Evolutionary conservation across 805 yeast species (phyloP), one percentile per base, ranked within the genome.

Genomic region (Hanseniaspora nectarophila): DNA sequence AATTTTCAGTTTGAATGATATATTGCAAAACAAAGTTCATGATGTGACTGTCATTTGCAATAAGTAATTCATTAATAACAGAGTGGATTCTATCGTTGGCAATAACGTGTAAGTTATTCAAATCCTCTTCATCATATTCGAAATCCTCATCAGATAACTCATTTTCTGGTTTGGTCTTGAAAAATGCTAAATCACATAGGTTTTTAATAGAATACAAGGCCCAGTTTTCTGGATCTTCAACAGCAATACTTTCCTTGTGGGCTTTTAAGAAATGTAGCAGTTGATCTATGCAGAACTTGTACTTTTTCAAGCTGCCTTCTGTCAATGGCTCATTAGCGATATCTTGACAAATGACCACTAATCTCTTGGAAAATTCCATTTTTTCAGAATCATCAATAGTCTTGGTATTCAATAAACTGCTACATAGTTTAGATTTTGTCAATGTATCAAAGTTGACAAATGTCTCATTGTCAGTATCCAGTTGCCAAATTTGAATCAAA

Each of bases 391-490:
- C n/a, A 15, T 26, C n/a, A 56, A 51, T 37, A 58, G 43, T 1
- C 55, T 54, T 35, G 51, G 38, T 31, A 51, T 56, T 3, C 8
- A 79, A 56, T 9, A 80, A 60, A 13, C 62, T 64, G 39, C 77
- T 79, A 12, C 77, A 67, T 0, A 86, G 76, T 61, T 82, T 86
- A 1, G 89, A 69, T 60, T 83, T 87, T 1, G 95, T 82, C 28
- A 84, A 62, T 55, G 74, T 72, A 64, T 89, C 97, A 64, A 89
- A 88, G 55, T 79, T 79, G 60, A 84, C 70, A 37, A 77, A 73
- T 4, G 85, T 85, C 38, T 38, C 52, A 24, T 33, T 20, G 26
- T 72, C 71, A 16, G 69, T 64, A 13, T 75, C 73, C 33, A 66
- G 58, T 13, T 42, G 35, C 15, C 77, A 57, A 2, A 80, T 51